phyloP scores from a whole-genome alignment of 139 green algal species.

The Haematococcus lacustris region DNA sequence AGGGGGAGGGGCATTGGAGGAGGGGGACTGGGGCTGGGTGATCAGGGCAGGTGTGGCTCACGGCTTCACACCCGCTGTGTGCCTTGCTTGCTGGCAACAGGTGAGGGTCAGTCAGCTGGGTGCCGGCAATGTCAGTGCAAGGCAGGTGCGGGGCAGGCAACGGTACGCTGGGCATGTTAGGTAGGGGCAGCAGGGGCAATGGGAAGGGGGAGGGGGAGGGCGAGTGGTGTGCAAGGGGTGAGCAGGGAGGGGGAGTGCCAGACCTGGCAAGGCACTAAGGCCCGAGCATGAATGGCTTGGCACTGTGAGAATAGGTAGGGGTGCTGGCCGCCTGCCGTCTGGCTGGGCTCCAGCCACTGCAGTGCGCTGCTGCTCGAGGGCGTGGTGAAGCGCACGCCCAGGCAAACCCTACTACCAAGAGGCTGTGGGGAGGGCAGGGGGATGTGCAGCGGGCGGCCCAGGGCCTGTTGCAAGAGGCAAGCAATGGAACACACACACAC shows the following conservation, averaged over 20 bases:
- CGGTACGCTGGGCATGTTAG: no score
- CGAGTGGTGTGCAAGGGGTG: no score
- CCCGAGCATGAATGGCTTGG: constrained; percentile 90
- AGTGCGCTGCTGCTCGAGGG: constrained; percentile 41
- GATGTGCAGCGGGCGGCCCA: no score
- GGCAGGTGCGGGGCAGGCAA: no score
- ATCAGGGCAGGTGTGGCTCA: neutral
- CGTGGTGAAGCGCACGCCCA: constrained; percentile 47
- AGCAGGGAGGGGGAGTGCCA: neutral
- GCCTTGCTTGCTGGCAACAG: neutral
- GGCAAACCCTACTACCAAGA: no score
- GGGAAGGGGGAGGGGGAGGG: no score
- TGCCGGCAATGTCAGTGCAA: neutral
- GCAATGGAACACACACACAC: no score
- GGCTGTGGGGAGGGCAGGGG: no score
- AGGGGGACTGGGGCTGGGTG: neutral
- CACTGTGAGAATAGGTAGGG: constrained; percentile 93
- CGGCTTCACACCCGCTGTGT: neutral
- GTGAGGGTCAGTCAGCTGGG: neutral
- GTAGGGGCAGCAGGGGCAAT: no score
- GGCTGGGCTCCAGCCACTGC: constrained; percentile 71
- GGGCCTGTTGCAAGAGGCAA: no score
- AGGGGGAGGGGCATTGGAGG: neutral
- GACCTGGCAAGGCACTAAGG: constrained; percentile 82
- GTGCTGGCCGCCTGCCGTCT: constrained; percentile 75